phyloP scores from a whole-genome alignment of 1,284 basidiomycete species.

The Malassezia arunalokei region DNA sequence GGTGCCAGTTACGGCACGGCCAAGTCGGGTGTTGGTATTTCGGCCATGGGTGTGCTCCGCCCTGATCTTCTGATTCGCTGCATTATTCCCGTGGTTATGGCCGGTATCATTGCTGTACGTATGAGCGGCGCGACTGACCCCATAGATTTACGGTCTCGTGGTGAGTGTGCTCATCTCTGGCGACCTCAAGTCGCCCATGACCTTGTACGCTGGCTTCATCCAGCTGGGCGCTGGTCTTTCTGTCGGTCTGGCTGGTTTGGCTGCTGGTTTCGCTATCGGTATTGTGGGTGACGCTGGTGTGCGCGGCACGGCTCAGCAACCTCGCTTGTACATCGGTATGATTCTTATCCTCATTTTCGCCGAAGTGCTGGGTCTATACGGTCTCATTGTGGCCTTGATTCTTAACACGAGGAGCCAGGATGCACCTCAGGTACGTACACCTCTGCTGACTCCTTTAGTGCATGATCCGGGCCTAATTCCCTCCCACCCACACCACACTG shows the following conservation, averaged over 20 bases:
- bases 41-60: constrained; percentile 84
- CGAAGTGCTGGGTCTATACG: constrained; percentile 78
- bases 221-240: constrained; percentile 88
- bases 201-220: constrained; percentile 72
- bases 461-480: neutral
- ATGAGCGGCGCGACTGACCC: constrained; percentile 3
- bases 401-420: constrained; percentile 56
- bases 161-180: constrained; percentile 50
- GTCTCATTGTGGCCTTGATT: constrained; percentile 77
- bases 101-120: constrained; percentile 75
- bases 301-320: constrained; percentile 56
- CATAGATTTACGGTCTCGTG: constrained; percentile 53
- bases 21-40: constrained; percentile 94
- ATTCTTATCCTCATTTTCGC: constrained; percentile 65
- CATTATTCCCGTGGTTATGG: constrained; percentile 94
- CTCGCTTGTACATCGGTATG: constrained; percentile 77
- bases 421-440: constrained; percentile 12
- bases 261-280: constrained; percentile 97
- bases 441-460: neutral
- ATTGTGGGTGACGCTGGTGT: constrained; percentile 75
- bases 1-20: constrained; percentile 94
- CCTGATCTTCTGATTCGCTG: constrained; percentile 99
- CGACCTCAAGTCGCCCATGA: constrained; percentile 49
- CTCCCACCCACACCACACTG: neutral
- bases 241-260: constrained; percentile 79